Conservation (phyloP, 2,329 filamentous ascomycete species). For the Hyphodiscus sp. region DNA sequence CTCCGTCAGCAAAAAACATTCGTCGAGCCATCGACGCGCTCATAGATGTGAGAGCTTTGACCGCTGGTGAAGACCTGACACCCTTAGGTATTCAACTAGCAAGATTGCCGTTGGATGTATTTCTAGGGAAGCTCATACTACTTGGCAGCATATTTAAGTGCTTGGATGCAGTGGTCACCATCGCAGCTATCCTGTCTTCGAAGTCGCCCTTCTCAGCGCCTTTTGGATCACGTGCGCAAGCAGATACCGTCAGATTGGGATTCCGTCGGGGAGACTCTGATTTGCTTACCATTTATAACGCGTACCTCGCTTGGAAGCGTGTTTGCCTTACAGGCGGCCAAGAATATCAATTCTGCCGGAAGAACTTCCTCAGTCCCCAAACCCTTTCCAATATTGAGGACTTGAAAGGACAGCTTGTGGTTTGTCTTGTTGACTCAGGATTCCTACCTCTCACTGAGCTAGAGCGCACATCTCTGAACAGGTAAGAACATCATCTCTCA, state of each 20-base stretch:
- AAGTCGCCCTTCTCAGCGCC: constrained; percentile 91
- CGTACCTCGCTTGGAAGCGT: constrained; percentile 82
- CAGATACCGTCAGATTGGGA: constrained; percentile 68
- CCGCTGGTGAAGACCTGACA: constrained; percentile 73
- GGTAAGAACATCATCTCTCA: constrained; percentile 34
- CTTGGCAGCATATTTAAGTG: constrained; percentile 83
- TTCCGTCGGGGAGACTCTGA: constrained; percentile 89
- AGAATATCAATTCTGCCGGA: constrained; percentile 87
- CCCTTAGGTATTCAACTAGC: constrained; percentile 81
- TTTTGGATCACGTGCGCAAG: constrained; percentile 75
- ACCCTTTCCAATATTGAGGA: constrained; percentile 91
- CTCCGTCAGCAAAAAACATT: constrained; percentile 87
- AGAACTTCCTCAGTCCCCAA: constrained; percentile 88
- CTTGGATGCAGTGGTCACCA: constrained; percentile 83
- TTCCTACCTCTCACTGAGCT: constrained; percentile 69
- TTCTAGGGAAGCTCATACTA: constrained; percentile 87
- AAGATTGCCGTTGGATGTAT: constrained; percentile 84
- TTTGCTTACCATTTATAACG: constrained; percentile 87
- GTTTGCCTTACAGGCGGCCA: constrained; percentile 65
- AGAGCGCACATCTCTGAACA: constrained; percentile 63
- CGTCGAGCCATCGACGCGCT: constrained; percentile 87
- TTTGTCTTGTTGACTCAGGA: constrained; percentile 78
- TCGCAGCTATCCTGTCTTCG: constrained; percentile 86
- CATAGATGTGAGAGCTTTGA: constrained; percentile 87
- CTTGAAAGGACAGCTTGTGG: constrained; percentile 83